phyloP scores from a whole-genome alignment of 169 alveolate species.

The Perkinsus olseni region DNA sequence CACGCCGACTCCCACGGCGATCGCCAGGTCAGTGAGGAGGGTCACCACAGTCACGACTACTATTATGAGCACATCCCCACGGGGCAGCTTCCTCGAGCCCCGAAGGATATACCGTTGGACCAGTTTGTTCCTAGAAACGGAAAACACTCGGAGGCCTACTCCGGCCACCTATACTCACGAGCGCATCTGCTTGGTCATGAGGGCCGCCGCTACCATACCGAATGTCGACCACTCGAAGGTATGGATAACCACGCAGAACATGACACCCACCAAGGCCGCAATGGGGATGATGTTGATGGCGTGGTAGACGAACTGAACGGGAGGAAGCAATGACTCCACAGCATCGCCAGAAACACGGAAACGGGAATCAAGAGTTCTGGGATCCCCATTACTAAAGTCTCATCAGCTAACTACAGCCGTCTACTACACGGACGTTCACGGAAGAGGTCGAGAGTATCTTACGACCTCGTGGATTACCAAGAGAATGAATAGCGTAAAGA shows the following conservation, averaged over 20 bases:
- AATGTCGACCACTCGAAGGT: neutral
- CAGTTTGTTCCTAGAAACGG: neutral
- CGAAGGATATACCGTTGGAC: neutral
- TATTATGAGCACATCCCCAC: neutral
- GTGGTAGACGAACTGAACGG: neutral
- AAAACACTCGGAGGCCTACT: neutral
- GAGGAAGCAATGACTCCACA: neutral
- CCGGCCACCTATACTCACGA: neutral
- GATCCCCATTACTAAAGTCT: no score
- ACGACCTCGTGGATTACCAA: neutral
- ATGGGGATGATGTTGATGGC: conserved; percentile 1
- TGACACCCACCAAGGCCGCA: conserved; percentile 11
- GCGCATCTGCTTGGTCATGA: conserved; percentile 5
- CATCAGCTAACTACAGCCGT: no score
- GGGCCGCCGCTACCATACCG: neutral
- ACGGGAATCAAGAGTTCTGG: neutral
- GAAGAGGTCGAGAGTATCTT: no score
- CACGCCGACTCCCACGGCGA: conserved; percentile 10
- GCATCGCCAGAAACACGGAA: no score
- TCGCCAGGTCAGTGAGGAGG: neutral
- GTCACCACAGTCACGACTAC: conserved; percentile 6
- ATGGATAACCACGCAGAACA: conserved; percentile 9
- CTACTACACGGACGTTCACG: no score
- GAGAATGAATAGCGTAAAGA: neutral
- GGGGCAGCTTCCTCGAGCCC: neutral